Conservation (phyloP, 208 protist genomes). For the Leishmania arabica region DNA sequence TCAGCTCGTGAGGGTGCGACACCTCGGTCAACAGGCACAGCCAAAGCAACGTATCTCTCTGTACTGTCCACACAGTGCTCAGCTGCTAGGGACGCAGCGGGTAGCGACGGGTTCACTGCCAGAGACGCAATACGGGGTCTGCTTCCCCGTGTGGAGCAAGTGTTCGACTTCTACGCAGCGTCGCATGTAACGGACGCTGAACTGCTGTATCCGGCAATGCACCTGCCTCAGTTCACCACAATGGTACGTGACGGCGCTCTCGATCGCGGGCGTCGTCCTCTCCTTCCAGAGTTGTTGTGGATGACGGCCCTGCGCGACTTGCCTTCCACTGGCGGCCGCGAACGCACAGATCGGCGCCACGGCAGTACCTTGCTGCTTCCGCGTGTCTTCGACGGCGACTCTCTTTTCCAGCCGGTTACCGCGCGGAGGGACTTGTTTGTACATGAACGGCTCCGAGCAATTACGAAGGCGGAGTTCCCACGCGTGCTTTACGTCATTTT, state of each 20-base stretch:
- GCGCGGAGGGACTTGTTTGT: conserved; percentile 33
- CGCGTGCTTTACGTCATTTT: conserved; percentile 18
- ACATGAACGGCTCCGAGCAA: conserved; percentile 24
- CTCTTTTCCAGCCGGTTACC: background rate
- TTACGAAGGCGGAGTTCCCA: conserved; percentile 17
- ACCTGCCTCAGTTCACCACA: conserved; percentile 46
- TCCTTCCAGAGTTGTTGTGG: conserved; percentile 61
- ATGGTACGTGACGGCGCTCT: conserved; percentile 55
- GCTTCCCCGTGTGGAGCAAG: conserved; percentile 30
- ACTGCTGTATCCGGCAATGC: conserved; percentile 51
- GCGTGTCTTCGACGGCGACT: conserved; percentile 9
- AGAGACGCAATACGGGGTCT: conserved; percentile 17
- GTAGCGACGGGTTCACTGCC: background rate
- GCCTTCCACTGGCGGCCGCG: background rate
- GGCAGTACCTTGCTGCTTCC: conserved; percentile 19
- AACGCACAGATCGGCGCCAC: background rate
- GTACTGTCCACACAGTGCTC: background rate
- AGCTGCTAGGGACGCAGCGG: background rate
- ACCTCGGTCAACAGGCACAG: background rate
- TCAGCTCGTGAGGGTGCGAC: background rate
- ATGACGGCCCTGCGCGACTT: conserved; percentile 58
- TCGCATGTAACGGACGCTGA: conserved; percentile 20
- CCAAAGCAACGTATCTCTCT: background rate
- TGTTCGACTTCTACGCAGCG: conserved; percentile 66
- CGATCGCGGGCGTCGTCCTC: conserved; percentile 24